These are phyloP conservation scores for Colletotrichum trifolii DNA, from an alignment of 2,329 filamentous ascomycete genomes.

Conservation along the genomic window DNA sequence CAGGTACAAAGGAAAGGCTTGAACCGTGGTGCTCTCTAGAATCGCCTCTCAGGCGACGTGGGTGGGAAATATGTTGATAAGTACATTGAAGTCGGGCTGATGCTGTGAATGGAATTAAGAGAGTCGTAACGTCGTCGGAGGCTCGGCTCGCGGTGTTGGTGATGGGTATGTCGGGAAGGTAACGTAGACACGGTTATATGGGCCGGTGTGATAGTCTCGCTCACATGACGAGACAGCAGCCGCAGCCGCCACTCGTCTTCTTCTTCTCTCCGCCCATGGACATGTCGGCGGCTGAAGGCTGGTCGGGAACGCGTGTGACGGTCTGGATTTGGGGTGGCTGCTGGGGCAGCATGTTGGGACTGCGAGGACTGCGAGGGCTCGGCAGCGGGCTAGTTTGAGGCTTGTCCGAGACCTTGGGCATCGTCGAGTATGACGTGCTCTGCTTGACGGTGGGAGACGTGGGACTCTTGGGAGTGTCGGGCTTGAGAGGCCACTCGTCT, in stretches of 20 bases:
- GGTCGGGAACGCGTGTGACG: slow-evolving; percentile 39
- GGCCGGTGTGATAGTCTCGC: not conserved
- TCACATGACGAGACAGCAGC: slow-evolving; percentile 65
- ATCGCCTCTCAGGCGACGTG: slow-evolving; percentile 14
- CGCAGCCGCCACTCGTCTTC: slow-evolving; percentile 57
- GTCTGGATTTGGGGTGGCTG: slow-evolving; percentile 38
- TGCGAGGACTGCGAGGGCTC: slow-evolving; percentile 57
- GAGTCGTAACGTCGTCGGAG: slow-evolving; percentile 40
- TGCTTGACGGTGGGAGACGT: slow-evolving; percentile 46
- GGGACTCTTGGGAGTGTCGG: slow-evolving; percentile 59
- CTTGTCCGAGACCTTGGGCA: slow-evolving; percentile 67
- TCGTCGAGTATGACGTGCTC: slow-evolving; percentile 70
- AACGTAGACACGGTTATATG: slow-evolving; percentile 24
- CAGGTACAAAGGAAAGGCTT: slow-evolving; percentile 27
- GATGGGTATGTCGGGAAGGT: slow-evolving; percentile 19
- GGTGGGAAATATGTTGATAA: slow-evolving; percentile 32
- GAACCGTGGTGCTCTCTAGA: slow-evolving; percentile 28
- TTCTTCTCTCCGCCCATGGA: slow-evolving; percentile 43
- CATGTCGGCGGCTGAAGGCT: slow-evolving; percentile 24
- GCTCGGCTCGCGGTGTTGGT: slow-evolving; percentile 27
- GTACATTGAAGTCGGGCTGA: slow-evolving; percentile 35
- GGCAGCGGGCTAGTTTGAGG: slow-evolving; percentile 53
- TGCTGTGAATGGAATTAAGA: slow-evolving; percentile 35
- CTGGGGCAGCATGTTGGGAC: slow-evolving; percentile 46
- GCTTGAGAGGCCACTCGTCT: slow-evolving; percentile 71